A percentile compares a stretch with the other conserved stretches of the same genome.
Conservation (phyloP, 768 basidiomycete species). For the Cyclocybe aegerita region DNA sequence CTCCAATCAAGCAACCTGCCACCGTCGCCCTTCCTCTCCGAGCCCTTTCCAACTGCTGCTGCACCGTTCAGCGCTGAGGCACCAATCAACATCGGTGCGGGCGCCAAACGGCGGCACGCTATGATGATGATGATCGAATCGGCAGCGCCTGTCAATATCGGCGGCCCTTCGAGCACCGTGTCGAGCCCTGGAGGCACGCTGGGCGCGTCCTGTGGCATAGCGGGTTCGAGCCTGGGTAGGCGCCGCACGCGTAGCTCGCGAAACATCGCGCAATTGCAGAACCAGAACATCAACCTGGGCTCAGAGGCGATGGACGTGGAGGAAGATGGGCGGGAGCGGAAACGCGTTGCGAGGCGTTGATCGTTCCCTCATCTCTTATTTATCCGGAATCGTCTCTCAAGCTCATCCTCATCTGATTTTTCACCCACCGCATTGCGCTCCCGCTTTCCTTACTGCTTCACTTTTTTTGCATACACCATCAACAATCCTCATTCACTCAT, state of each 20-base stretch:
- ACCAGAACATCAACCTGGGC: conserved; percentile 33
- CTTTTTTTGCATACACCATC: conserved; percentile 8
- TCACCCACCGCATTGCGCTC: conserved; percentile 4
- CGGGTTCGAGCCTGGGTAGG: conserved; percentile 28
- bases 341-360: conserved; percentile 68
- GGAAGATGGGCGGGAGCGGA: conserved; percentile 73
- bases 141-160: conserved; percentile 35
- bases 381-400: not conserved
- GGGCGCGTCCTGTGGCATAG: conserved; percentile 17
- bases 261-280: conserved; percentile 31
- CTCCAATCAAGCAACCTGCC: conserved; percentile 19
- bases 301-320: conserved; percentile 72
- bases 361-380: not conserved
- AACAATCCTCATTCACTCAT: not conserved
- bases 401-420: conserved; percentile 2
- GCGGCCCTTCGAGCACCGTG: conserved; percentile 36
- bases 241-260: conserved; percentile 57
- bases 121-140: conserved; percentile 79
- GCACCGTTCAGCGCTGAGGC: conserved; percentile 32
- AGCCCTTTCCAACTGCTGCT: conserved; percentile 13
- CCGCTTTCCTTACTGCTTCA: not conserved
- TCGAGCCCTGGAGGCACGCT: conserved; percentile 20
- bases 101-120: conserved; percentile 74
- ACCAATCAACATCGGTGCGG: conserved; percentile 46
- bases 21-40: conserved; percentile 19